phyloP scores from a whole-genome alignment of 192 early-diverging fungal species.

The Spizellomyces punctatus region DNA sequence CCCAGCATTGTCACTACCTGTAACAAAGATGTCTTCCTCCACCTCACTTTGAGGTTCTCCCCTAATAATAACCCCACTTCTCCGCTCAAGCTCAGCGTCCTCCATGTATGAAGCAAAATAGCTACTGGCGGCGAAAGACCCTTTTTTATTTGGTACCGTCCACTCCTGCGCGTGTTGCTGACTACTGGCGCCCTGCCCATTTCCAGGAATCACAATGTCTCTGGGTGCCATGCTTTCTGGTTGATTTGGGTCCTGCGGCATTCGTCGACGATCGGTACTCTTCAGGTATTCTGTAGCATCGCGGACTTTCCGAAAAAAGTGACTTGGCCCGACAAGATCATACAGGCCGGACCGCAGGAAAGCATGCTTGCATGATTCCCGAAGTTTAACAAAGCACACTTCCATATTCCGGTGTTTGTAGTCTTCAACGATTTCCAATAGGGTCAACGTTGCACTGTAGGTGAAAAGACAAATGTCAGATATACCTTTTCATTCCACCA shows the following conservation, averaged over 20 bases:
- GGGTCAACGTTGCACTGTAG: constrained; percentile 75
- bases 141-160: constrained; percentile 22
- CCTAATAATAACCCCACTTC: too few relatives aligned
- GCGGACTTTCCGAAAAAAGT: constrained; percentile 71
- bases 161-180: constrained; percentile 4
- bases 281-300: constrained; percentile 50
- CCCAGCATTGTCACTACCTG: too few relatives aligned
- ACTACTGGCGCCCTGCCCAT: too few relatives aligned
- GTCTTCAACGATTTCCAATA: constrained; percentile 86
- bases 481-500: not conserved
- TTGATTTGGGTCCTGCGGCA: too few relatives aligned
- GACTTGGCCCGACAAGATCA: constrained; percentile 58
- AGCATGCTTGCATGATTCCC: constrained; percentile 64
- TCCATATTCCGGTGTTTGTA: constrained; percentile 78
- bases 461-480: not conserved
- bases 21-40: too few relatives aligned
- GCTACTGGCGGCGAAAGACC: constrained; percentile 12
- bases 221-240: too few relatives aligned
- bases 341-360: constrained; percentile 77
- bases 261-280: not conserved
- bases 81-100: not conserved
- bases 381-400: constrained; percentile 92
- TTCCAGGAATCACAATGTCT: too few relatives aligned
- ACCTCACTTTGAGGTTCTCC: too few relatives aligned
- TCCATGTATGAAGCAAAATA: constrained; percentile 28